Evolutionary conservation across 2,329 filamentous ascomycete genomes (phyloP), one percentile per base, ranked within the genome.

Genomic region (Apiospora saccharicola): DNA sequence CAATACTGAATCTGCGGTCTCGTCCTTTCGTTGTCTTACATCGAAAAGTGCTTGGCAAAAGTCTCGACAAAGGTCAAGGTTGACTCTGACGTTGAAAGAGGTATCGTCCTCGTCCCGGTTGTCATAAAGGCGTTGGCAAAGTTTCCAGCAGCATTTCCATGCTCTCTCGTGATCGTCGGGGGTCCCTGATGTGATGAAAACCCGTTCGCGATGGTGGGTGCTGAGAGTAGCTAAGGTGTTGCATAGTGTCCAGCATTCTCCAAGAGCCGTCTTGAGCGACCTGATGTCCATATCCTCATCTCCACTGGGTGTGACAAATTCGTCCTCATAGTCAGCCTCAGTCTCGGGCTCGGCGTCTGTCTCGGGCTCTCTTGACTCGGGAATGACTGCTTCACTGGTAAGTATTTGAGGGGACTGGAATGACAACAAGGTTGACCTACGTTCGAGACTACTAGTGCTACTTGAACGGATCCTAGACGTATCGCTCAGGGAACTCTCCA

Each of bases 1-100:
- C 67, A 98, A 83, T 19, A 98, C 92, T 0, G 95, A 97, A 81
- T 98, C 96, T 0, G 93, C 90, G 1, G 90, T 85, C 78, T 96
- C 94, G 74, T 97, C 93, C 70, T 92, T 91, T 75, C 91, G 91
- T 73, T 92, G 89, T 51, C 95, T 89, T 24, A 96, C 91, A 79
- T 98, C 95, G 78, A 98, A 98, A 14, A 98, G 85, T 0, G 94
- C 90, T 82, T 98, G 95, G 77, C 95, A 98, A 79, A 98, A 98
- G 75, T 97, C 94, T 30, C 95, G 91, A 80, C 95, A 98, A 5
- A 98, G 86, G 80, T 98, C 95, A 49, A 98, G 84, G 1, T 94
- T 97, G 26, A 91, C 90, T 72, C 89, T 88, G 61, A 95, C 90
- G 73, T 92, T 91, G 44, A 89, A 89, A n/a, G 83, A 83, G 70